Evolutionary conservation across 1,284 basidiomycete genomes (phyloP), one percentile per base, ranked within the genome.

Genomic region (Heterobasidion irregulare): DNA sequence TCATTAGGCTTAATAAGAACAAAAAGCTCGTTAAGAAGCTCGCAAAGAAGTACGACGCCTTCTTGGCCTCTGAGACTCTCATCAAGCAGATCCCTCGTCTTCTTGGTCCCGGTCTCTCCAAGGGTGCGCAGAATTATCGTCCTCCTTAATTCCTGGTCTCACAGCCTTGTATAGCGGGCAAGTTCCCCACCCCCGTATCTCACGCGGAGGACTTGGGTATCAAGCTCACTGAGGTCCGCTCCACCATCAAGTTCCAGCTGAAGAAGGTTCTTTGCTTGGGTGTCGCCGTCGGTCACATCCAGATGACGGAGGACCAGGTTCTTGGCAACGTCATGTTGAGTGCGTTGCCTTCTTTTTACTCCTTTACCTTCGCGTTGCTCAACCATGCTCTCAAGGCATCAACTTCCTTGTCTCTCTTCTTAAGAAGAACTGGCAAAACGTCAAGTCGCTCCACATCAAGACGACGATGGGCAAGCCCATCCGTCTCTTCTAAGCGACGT

Each of bases 11-110:
- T 65, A 98, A 97, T 89, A 97, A 97, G 82, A 99, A 99, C 87
- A 99, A 99, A 84, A 99, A 99, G 82, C 92, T 99, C 63, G 96
- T 99, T 71, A 99, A 99, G 86, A 99, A 96, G 82, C 92, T 99
- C 66, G 96, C 96, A 63, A 98, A 98, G 83, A 98, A 98, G 76
- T 96, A 98, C 79, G 96, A 99, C 68, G 94, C 96, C 63, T 99
- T 99, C 88, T 79, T 99, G 63, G 86, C 97, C 52, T 99, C 97
- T 61, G 97, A 99, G 75, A 80, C 93, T 61, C 83, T 99, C 65
- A 98, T 99, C 84, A 99, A 98, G 84, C 96, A 98, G 79, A 99
- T 99, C 62, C 97, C 96, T 65, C 96, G 97, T 96, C 86, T 99
- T 58, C 86, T 99, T 63, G 96, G 96, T 61, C 96, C 97, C 68